Base-by-base conservation (phyloP, 495 filamentous ascomycete genomes). In the Penicillium mononematosum region DNA sequence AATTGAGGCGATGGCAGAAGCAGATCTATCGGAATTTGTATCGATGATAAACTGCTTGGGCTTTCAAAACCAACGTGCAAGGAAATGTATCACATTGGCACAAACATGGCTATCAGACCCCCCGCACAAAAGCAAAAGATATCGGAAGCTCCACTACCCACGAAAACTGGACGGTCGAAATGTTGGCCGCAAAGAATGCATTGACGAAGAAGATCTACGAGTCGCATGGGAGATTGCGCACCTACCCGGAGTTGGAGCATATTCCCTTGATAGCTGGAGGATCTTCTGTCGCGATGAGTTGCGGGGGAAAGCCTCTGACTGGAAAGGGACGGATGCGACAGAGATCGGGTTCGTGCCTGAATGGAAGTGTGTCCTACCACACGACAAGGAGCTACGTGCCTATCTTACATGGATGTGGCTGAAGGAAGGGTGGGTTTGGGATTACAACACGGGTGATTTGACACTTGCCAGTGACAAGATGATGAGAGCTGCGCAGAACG, bases 331-430 rank as follows among this genome's bases (percentile, higher is more conserved):
- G 16, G 70, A 61, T 12, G 58, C 71, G 3, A 59, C 53, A 22
- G 46, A 27, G 19, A 32, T 55, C 5, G 68, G 58, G 0, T 76
- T 81, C 58, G 64, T 70, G n/a, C 70, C 72, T 4, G 93, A 97
- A 69, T 97, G 94, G 94, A 92, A 88, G 75, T 77, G 88, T 2
- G 92, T 97, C 0, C 60, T 92, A 27, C 92, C 94, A 0, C 68
- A 77, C 45, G 94, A 98, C 67, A 97, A 97, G 70, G 94, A 98
- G 70, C 69, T 97, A 38, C 78, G 90, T 19, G 91, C 90, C 0
- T 96, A 87, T 74, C 66, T 96, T 63, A 75, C 87, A 3, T 97
- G 93, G 93, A 86, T 90, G 80, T 97, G 94, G 93, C 77, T 90
- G 53, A 85, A 86, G 54, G 88, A 95, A 58, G 93, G 92, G 2